These are phyloP conservation scores for Russula vinacea DNA, from an alignment of 768 basidiomycete genomes.

Conservation along the genomic window DNA sequence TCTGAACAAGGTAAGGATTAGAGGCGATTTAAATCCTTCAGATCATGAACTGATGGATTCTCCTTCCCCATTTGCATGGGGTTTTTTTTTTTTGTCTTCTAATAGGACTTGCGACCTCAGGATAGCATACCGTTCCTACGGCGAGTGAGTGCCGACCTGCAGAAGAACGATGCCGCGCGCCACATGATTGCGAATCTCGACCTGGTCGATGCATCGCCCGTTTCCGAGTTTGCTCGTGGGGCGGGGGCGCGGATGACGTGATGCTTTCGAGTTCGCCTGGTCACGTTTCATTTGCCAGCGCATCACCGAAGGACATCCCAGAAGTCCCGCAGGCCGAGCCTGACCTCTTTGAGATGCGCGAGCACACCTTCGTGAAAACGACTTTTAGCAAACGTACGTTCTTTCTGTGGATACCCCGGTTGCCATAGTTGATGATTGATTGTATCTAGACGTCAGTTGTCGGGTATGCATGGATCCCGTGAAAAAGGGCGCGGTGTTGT, in stretches of 20 bases:
- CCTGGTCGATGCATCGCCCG: slow-evolving; percentile 42
- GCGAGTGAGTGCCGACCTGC: slow-evolving; percentile 82
- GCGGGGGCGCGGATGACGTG: slow-evolving; percentile 28
- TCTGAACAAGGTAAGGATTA: slow-evolving; percentile 60
- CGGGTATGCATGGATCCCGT: slow-evolving; percentile 75
- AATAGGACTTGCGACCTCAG: slow-evolving; percentile 77
- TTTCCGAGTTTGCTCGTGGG: slow-evolving; percentile 24
- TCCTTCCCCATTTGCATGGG: background rate
- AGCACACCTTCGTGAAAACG: slow-evolving; percentile 87
- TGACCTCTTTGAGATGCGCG: slow-evolving; percentile 54
- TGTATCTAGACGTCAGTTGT: slow-evolving; percentile 70
- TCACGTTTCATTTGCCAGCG: slow-evolving; percentile 10
- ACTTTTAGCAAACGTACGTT: slow-evolving; percentile 86
- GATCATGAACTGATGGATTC: slow-evolving; percentile 3
- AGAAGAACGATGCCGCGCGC: slow-evolving; percentile 63
- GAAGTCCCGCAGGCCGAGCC: slow-evolving; percentile 31
- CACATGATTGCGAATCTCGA: slow-evolving; percentile 45
- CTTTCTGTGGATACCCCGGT: slow-evolving; percentile 11
- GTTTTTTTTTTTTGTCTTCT: background rate
- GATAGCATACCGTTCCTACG: slow-evolving; percentile 95
- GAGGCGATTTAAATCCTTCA: background rate
- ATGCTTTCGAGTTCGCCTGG: slow-evolving; percentile 26
- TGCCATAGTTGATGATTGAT: background rate
- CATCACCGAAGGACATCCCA: slow-evolving; percentile 24
- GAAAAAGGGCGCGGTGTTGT: slow-evolving; percentile 85